These are phyloP conservation scores for Neofusicoccum ribis DNA, from an alignment of 2,329 filamentous ascomycete genomes.

Conservation along the genomic window DNA sequence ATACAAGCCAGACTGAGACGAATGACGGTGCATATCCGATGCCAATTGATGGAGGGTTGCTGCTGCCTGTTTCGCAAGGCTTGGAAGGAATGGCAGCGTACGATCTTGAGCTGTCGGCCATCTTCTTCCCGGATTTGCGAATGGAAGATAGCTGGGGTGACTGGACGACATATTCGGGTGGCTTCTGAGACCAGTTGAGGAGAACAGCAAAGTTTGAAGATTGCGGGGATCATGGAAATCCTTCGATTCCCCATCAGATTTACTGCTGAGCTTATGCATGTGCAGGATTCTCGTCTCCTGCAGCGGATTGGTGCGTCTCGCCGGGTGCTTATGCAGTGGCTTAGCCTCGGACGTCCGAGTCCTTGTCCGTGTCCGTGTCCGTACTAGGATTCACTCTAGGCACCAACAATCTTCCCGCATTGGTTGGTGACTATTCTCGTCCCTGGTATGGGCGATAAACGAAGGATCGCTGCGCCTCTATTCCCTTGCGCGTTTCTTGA, in stretches of 20 bases:
- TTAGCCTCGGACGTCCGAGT: background rate
- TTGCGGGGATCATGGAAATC: too few relatives aligned
- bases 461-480: constrained; percentile 5
- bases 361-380: constrained; percentile 8
- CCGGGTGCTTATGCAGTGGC: background rate
- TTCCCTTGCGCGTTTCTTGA: background rate
- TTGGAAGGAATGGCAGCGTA: background rate
- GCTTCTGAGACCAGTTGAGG: background rate
- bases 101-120: background rate
- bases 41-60: background rate
- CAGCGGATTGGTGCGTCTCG: background rate
- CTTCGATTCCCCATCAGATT: too few relatives aligned
- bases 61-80: background rate
- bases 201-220: background rate
- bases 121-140: background rate
- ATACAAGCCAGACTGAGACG: too few relatives aligned
- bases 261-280: too few relatives aligned
- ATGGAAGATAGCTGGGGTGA: background rate
- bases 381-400: background rate
- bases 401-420: background rate
- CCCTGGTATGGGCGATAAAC: too few relatives aligned
- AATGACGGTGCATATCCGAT: background rate
- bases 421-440: background rate
- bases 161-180: background rate
- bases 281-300: too few relatives aligned